These are phyloP conservation scores for Gaeumannomyces tritici DNA, from an alignment of 2,329 filamentous ascomycete genomes.

Conservation along the genomic window DNA sequence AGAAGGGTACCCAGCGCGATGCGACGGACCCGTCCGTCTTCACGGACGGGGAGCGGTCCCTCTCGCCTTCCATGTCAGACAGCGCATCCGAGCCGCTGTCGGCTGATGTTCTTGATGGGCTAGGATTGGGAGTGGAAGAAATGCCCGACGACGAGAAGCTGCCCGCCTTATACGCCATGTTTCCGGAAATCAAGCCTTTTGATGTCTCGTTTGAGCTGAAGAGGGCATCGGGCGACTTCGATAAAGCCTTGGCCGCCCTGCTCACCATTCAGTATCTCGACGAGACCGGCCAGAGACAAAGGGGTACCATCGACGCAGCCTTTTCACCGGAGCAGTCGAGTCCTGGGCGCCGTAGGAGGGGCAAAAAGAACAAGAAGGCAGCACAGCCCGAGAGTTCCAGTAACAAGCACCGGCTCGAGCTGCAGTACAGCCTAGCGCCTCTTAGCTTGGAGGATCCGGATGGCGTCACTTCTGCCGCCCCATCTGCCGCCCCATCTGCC, in stretches of 20 bases:
- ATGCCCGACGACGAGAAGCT: conserved; percentile 50
- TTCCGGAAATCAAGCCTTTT: conserved; percentile 56
- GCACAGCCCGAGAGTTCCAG: conserved; percentile 21
- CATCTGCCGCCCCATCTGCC: background rate
- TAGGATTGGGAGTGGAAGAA: conserved; percentile 6
- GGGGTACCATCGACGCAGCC: conserved; percentile 72
- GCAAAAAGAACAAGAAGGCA: conserved; percentile 15
- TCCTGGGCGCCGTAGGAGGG: conserved; percentile 18
- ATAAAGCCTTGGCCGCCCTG: conserved; percentile 66
- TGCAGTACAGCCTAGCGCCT: conserved; percentile 29
- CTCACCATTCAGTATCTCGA: conserved; percentile 72
- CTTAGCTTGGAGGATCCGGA: conserved; percentile 16
- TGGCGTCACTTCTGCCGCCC: background rate
- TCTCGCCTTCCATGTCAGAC: background rate
- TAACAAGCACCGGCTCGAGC: conserved; percentile 23
- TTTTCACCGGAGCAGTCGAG: conserved; percentile 39
- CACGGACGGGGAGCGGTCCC: background rate
- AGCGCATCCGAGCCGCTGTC: background rate
- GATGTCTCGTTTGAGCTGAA: conserved; percentile 59
- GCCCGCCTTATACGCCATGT: conserved; percentile 56
- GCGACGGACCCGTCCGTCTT: background rate
- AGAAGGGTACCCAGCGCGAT: background rate
- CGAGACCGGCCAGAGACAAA: conserved; percentile 51
- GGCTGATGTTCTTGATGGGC: background rate
- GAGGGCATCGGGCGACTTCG: conserved; percentile 57